Base-by-base conservation (phyloP, 768 basidiomycete genomes). In the Phanerodontia chrysosporium region DNA sequence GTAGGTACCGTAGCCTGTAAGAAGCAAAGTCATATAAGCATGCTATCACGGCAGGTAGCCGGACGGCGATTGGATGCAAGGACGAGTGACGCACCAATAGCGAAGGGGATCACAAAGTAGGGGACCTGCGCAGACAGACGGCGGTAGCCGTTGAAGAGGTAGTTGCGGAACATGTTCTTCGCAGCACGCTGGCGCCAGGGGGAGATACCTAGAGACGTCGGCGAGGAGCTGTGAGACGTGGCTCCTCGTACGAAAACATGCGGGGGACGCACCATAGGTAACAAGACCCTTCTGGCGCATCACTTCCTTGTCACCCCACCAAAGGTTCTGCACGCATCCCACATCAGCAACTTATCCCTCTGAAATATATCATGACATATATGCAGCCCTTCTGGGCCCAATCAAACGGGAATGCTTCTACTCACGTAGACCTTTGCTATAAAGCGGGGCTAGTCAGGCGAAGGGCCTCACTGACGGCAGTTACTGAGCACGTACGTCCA, bases 91-190 rank as follows among this genome's bases (percentile, higher is more conserved):
- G 68, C 53, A 95, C 94, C 92, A 54, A 84, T 65, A 45, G 79
- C 85, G 65, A 95, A 81, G 18, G 95, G 94, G 61, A 92, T 71
- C 54, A 83, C 77, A 74, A 89, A 91, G 77, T 94, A 95, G 44
- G 90, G 76, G 30, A 84, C 76, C 69, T 95, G 89, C 58, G 78
- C 78, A 42, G 85, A 83, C 53, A 93, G 71, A 62, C 95, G 85
- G 55, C 80, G 81, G 79, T 86, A 90, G 36, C 92, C 94, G 74
- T 93, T 93, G 82, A 94, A 92, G 65, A 93, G 70, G 79, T 91
- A 96, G 64, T 74, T 83, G 57, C 80, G 79, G 69, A 94, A 70
- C 67, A 86, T 82, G 56, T 89, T 78, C 49, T 88, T 85, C 44
- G 86, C 82, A 18, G 90, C 84, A 59, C 83, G 85, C 64, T 89